Evolutionary conservation across 306 rosid genomes (phyloP).

Genomic region (Erythrophleum fordii): DNA sequence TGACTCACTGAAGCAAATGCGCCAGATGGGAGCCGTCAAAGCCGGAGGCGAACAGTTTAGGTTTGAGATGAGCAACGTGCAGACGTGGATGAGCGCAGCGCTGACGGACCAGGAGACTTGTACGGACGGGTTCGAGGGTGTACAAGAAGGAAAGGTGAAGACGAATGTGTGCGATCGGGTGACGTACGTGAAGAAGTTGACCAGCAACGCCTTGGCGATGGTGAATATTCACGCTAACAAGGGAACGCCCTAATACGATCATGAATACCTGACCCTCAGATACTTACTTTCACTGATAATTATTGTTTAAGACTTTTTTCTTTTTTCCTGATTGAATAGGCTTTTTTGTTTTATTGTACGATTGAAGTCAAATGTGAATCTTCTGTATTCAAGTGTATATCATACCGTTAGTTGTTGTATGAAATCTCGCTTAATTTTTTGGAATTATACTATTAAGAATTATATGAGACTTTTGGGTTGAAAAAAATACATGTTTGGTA

Average conservation of each 20-base stretch:
- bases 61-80: conserved; percentile 89
- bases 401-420: no score
- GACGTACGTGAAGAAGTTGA: conserved; percentile 61
- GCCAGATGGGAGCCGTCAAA: conserved; percentile 49
- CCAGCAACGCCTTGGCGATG: conserved; percentile 89
- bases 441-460: no score
- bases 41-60: conserved; percentile 45
- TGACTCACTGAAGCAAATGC: conserved; percentile 84
- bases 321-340: neutral
- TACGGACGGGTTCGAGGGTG: conserved; percentile 81
- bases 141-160: conserved; percentile 60
- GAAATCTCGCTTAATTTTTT: no score
- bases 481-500: no score
- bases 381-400: no score
- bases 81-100: conserved; percentile 99
- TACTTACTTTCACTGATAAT: no score
- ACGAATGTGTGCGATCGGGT: conserved; percentile 53
- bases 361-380: no score
- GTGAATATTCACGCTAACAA: conserved; percentile 65
- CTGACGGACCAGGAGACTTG: conserved; percentile 90
- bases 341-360: no score
- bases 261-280: neutral
- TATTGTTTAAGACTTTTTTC: no score
- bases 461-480: no score
- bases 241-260: conserved; percentile 39